Conservation (phyloP, 2,329 filamentous ascomycete genomes). For the Didymosphaeria variabile region DNA sequence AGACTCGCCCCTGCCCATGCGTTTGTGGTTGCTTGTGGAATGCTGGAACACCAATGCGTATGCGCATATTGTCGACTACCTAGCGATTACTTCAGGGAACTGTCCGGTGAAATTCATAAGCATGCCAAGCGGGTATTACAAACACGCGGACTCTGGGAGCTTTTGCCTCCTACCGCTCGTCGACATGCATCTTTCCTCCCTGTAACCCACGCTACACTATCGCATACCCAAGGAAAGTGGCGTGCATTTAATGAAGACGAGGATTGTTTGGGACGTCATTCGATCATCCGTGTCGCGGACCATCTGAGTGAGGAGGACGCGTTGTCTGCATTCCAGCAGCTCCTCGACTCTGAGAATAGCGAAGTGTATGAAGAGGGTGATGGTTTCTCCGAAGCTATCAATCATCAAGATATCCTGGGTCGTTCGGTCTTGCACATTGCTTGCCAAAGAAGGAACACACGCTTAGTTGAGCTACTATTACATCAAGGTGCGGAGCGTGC, state of each 20-base stretch:
- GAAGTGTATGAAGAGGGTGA: neutral
- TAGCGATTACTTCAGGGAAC: neutral
- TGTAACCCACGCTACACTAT: neutral
- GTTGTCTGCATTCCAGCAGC: neutral
- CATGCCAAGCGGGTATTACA: neutral
- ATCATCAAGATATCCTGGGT: slow-evolving; percentile 12
- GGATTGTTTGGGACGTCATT: slow-evolving; percentile 2
- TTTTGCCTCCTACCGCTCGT: neutral
- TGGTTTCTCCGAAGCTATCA: neutral
- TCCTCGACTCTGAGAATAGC: neutral
- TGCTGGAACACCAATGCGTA: neutral
- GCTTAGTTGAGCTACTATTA: neutral
- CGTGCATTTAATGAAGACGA: neutral
- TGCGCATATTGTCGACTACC: neutral
- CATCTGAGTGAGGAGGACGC: neutral
- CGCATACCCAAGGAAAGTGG: too few species aligned
- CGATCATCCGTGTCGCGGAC: neutral
- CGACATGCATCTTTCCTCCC: neutral
- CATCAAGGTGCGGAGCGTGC: neutral
- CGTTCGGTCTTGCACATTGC: slow-evolving; percentile 13
- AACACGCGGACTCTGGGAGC: neutral
- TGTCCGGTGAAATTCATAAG: neutral
- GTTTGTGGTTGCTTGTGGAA: neutral
- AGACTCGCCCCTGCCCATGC: neutral
- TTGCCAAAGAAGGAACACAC: neutral